Percentiles rank a stretch among this genome's conserved stretches.
Evolutionary conservation across 495 filamentous ascomycete species (phyloP).

Genomic region (Penicillium ochrochloron): DNA sequence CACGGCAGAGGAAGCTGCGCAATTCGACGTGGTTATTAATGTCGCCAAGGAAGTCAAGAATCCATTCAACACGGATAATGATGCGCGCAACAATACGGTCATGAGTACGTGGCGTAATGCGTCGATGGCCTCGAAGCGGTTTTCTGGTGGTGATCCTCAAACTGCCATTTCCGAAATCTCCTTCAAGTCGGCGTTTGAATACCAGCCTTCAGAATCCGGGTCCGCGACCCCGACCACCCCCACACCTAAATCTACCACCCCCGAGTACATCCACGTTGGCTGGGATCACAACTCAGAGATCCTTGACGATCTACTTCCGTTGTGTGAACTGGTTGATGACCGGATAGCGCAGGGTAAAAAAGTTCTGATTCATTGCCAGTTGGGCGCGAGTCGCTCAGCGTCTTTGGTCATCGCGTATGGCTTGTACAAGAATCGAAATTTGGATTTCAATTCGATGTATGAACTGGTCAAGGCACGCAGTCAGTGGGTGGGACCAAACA

Average conservation of each 20-base stretch:
- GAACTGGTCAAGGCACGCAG: slow-evolving; percentile 86
- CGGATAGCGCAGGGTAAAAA: slow-evolving; percentile 79
- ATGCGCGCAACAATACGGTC: slow-evolving; percentile 40
- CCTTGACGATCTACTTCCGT: slow-evolving; percentile 75
- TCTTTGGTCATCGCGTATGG: slow-evolving; percentile 96
- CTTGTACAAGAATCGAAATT: slow-evolving; percentile 82
- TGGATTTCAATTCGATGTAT: slow-evolving; percentile 93
- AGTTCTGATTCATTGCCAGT: slow-evolving; percentile 92
- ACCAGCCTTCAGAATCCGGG: slow-evolving; percentile 29
- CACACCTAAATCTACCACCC: slow-evolving; percentile 48
- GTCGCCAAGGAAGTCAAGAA: slow-evolving; percentile 94
- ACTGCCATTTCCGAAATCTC: slow-evolving; percentile 72
- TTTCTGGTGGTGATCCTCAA: slow-evolving; percentile 63
- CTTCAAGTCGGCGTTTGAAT: slow-evolving; percentile 75
- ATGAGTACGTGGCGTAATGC: slow-evolving; percentile 49
- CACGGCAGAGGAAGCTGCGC: slow-evolving; percentile 77
- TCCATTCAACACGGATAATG: slow-evolving; percentile 63
- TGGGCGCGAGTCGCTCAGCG: slow-evolving; percentile 94
- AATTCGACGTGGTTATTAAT: slow-evolving; percentile 93
- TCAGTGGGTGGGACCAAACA: slow-evolving; percentile 96
- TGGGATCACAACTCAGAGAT: slow-evolving; percentile 99
- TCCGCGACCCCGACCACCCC: slow-evolving; percentile 61
- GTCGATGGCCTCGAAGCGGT: slow-evolving; percentile 38
- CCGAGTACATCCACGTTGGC: slow-evolving; percentile 93
- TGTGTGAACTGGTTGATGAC: slow-evolving; percentile 89